Conservation (phyloP, 1,284 basidiomycete species). For the Ustilago curta region DNA sequence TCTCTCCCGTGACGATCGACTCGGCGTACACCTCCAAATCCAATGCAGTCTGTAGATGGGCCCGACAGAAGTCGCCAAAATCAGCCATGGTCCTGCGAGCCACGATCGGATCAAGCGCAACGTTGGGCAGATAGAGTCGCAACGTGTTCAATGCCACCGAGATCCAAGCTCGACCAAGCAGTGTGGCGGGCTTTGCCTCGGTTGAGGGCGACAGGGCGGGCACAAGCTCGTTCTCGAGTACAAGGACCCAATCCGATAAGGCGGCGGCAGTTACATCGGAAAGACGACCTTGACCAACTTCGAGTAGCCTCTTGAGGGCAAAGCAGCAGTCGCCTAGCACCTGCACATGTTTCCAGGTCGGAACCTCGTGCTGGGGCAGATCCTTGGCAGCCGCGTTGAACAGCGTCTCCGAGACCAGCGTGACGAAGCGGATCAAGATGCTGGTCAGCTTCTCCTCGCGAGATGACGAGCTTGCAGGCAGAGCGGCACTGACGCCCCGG, state of each 20-base stretch:
- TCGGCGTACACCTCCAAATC: constrained; percentile 76
- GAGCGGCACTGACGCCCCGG: constrained; percentile 30
- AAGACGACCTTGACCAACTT: constrained; percentile 9
- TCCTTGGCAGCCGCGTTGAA: constrained; percentile 31
- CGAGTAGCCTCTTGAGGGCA: constrained; percentile 17
- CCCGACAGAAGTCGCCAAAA: constrained; percentile 71
- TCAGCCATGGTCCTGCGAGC: constrained; percentile 75
- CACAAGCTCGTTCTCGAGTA: constrained; percentile 15
- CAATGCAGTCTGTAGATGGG: constrained; percentile 74
- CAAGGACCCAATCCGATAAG: constrained; percentile 22
- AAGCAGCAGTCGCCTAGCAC: constrained; percentile 7
- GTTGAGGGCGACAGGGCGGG: background rate
- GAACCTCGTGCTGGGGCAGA: constrained; percentile 6
- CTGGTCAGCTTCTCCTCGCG: constrained; percentile 25
- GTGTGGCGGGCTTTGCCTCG: background rate
- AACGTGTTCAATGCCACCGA: constrained; percentile 76
- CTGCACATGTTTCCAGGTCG: constrained; percentile 15
- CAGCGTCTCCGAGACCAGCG: constrained; percentile 29
- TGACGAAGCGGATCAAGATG: constrained; percentile 22
- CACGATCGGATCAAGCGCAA: constrained; percentile 87
- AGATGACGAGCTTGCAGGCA: constrained; percentile 44
- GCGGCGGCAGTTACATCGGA: constrained; percentile 19
- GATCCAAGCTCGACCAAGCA: constrained; percentile 77
- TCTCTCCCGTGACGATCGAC: constrained; percentile 75
- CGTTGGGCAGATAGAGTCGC: constrained; percentile 83